phyloP scores from a whole-genome alignment of 371 early-diverging fungal species.

The Basidiobolus meristosporus region DNA sequence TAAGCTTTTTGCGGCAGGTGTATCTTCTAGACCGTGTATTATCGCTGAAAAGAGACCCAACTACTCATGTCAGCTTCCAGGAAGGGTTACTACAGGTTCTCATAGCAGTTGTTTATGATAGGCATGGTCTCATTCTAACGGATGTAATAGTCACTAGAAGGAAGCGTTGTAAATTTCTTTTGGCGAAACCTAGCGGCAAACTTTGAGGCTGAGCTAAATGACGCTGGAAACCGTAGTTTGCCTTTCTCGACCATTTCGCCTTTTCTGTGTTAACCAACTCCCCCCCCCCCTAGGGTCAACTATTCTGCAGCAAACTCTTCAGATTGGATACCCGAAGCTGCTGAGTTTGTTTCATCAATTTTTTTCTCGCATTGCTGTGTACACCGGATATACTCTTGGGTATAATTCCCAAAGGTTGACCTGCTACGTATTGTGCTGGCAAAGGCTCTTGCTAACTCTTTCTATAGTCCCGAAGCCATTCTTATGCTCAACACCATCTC shows the following conservation, averaged over 20 bases:
- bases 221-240: constrained; percentile 5
- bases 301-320: constrained; percentile 44
- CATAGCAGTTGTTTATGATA: constrained; percentile 11
- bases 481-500: constrained; percentile 41
- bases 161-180: constrained; percentile 20
- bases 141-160: constrained; percentile 8
- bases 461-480: constrained; percentile 32
- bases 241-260: too few species aligned
- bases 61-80: constrained; percentile 38
- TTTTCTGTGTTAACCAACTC: neutral
- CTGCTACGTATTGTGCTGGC: neutral
- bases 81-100: constrained; percentile 27
- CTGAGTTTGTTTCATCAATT: constrained; percentile 54
- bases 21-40: constrained; percentile 52
- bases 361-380: constrained; percentile 43
- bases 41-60: constrained; percentile 40
- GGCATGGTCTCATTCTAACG: neutral
- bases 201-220: constrained; percentile 22
- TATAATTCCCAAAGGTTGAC: constrained; percentile 31
- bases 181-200: constrained; percentile 19
- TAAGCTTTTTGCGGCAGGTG: constrained; percentile 14
- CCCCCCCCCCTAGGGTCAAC: constrained; percentile 20
- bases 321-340: constrained; percentile 54
- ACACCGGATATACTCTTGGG: constrained; percentile 19
- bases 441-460: neutral